These are phyloP conservation scores for Ceratocystis huliohia DNA, from an alignment of 2,329 filamentous ascomycete species.

Conservation along the genomic window DNA sequence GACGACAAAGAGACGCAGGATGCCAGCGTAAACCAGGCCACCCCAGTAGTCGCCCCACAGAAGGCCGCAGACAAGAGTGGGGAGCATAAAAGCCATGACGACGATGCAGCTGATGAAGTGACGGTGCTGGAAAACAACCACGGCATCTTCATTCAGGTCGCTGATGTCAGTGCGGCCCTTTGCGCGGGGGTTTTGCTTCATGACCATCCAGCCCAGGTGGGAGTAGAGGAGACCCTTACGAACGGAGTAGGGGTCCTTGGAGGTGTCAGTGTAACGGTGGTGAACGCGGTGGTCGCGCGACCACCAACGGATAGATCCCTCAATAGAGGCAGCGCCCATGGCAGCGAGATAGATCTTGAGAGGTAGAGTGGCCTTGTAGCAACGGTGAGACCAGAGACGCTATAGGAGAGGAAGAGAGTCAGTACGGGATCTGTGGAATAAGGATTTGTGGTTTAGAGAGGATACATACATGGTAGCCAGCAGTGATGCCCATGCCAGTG, in stretches of 20 bases:
- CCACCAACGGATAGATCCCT: constrained; percentile 85
- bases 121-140: constrained; percentile 79
- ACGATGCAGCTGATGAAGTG: constrained; percentile 73
- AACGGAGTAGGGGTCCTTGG: constrained; percentile 84
- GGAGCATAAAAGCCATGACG: constrained; percentile 64
- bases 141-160: constrained; percentile 72
- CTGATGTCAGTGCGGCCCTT: constrained; percentile 80
- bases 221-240: constrained; percentile 78
- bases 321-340: constrained; percentile 68
- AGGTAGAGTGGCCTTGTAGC: constrained; percentile 63
- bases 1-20: constrained; percentile 77
- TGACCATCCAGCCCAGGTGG: constrained; percentile 73
- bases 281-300: constrained; percentile 75
- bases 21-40: constrained; percentile 73
- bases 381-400: constrained; percentile 74
- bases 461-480: constrained; percentile 35
- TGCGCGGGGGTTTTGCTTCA: constrained; percentile 86
- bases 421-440: background rate
- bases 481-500: constrained; percentile 68
- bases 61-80: constrained; percentile 61
- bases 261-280: constrained; percentile 84
- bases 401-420: constrained; percentile 29
- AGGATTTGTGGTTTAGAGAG: background rate
- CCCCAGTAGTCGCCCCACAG: constrained; percentile 71
- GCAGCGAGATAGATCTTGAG: constrained; percentile 73